Evolutionary conservation across 345 rosid genomes (phyloP).

Genomic region (Brassica juncea): DNA sequence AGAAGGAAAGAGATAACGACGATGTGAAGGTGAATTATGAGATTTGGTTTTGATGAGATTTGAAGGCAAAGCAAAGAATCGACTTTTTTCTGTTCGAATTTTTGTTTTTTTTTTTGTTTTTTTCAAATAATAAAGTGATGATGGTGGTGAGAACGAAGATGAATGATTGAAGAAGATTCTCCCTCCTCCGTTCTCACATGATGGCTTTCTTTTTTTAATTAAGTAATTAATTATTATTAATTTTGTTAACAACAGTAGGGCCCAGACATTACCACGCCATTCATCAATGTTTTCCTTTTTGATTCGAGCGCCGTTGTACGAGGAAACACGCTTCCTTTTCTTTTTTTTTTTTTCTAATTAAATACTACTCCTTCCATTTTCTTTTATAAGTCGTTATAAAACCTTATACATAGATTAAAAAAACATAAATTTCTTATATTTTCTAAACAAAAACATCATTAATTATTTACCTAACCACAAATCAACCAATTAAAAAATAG

Average conservation of each 20-base stretch:
- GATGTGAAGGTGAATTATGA: conserved; percentile 13
- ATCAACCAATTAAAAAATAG: too few relatives aligned
- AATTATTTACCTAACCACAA: too few relatives aligned
- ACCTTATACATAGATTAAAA: too few relatives aligned
- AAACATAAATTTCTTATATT: too few relatives aligned
- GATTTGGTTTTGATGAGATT: conserved; percentile 33
- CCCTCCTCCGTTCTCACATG: not conserved
- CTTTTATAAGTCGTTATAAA: too few relatives aligned
- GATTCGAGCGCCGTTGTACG: conserved; percentile 12
- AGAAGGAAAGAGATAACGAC: conserved; percentile 15
- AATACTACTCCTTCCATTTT: too few relatives aligned
- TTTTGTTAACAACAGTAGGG: not conserved
- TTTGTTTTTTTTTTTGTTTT: not conserved
- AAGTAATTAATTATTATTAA: not conserved
- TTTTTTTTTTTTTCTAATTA: too few relatives aligned
- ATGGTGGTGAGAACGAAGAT: not conserved
- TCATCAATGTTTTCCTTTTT: not conserved
- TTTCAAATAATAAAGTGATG: not conserved
- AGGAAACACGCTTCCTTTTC: not conserved
- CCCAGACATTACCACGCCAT: conserved; percentile 33
- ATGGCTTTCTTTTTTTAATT: not conserved
- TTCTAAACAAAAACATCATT: too few relatives aligned
- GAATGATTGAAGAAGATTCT: conserved; percentile 12
- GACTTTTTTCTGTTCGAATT: not conserved
- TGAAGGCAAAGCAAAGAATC: conserved; percentile 40